phyloP scores from a whole-genome alignment of 139 green algal species.

The Raphidocelis subcapitata region DNA sequence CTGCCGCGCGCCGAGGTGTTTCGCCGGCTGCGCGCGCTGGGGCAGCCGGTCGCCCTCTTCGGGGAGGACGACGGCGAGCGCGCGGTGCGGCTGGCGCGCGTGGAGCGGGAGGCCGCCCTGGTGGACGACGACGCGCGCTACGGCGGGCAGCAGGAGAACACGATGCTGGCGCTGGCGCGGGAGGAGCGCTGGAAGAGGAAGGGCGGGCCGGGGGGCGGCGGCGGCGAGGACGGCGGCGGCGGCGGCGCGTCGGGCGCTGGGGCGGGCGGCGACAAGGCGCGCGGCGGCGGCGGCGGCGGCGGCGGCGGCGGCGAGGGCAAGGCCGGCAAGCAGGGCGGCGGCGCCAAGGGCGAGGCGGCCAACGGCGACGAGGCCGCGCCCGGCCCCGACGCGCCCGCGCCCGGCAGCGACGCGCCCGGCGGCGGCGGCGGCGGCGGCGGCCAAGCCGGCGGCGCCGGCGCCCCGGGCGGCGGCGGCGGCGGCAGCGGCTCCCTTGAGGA shows the following conservation, averaged over 20 bases:
- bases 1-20: conserved; percentile 79
- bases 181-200: conserved; percentile 37
- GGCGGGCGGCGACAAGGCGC: neutral
- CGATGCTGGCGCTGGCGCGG: conserved; percentile 62
- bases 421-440: neutral
- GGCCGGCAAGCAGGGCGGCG: neutral
- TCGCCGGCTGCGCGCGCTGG: conserved; percentile 75
- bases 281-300: neutral
- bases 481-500: conserved; percentile 13
- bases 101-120: conserved; percentile 59
- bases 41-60: conserved; percentile 92
- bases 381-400: neutral
- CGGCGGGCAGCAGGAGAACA: conserved; percentile 71
- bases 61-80: conserved; percentile 73
- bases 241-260: neutral
- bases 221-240: conserved; percentile 11
- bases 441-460: conserved; percentile 1
- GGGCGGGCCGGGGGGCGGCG: conserved; percentile 1
- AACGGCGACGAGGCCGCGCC: neutral
- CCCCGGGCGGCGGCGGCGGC: neutral
- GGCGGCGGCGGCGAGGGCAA: neutral
- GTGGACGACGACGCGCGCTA: conserved; percentile 56
- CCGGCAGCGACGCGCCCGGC: neutral
- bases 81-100: conserved; percentile 55
- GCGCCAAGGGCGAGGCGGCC: conserved; percentile 3